Evolutionary conservation across 148 eudicot genomes (phyloP).

Genomic region (Rhododendron ovatum): DNA sequence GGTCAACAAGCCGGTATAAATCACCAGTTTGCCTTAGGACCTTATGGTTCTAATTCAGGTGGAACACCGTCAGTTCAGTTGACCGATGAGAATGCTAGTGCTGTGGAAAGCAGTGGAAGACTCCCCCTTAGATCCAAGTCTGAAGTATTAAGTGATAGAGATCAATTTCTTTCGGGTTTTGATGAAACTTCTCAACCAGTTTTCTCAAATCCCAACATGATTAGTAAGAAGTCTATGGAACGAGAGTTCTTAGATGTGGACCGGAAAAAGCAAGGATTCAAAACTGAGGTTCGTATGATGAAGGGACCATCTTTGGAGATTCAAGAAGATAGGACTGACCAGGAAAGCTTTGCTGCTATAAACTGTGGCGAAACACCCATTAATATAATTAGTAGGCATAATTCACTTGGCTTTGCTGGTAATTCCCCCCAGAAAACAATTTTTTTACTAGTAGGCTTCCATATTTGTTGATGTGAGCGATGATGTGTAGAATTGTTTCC

Average conservation of each 20-base stretch:
- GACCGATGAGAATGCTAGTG: constrained; percentile 31
- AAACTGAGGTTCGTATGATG: constrained; percentile 28
- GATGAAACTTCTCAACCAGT: constrained; percentile 41
- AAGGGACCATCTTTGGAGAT: constrained; percentile 39
- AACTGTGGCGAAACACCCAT: constrained; percentile 33
- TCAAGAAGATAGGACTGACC: constrained; percentile 35
- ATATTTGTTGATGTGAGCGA: not conserved
- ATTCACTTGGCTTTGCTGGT: constrained; percentile 50
- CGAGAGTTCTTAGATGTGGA: constrained; percentile 34
- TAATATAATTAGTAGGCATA: constrained; percentile 43
- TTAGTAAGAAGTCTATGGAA: constrained; percentile 26
- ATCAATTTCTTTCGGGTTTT: constrained; percentile 28
- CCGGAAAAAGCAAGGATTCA: constrained; percentile 23
- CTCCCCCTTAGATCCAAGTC: constrained; percentile 42
- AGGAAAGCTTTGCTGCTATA: constrained; percentile 27
- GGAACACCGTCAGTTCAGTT: constrained; percentile 28
- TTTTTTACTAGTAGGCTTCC: not conserved
- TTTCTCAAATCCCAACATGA: constrained; percentile 25
- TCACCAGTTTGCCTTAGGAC: constrained; percentile 31
- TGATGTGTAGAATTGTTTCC: constrained; percentile 19
- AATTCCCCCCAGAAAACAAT: constrained; percentile 5
- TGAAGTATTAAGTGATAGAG: constrained; percentile 42
- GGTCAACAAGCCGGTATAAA: constrained; percentile 42
- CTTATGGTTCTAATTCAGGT: constrained; percentile 53
- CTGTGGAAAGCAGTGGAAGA: constrained; percentile 40